Conservation (phyloP, 257 asterid species). For the Salvia rosmarinus region DNA sequence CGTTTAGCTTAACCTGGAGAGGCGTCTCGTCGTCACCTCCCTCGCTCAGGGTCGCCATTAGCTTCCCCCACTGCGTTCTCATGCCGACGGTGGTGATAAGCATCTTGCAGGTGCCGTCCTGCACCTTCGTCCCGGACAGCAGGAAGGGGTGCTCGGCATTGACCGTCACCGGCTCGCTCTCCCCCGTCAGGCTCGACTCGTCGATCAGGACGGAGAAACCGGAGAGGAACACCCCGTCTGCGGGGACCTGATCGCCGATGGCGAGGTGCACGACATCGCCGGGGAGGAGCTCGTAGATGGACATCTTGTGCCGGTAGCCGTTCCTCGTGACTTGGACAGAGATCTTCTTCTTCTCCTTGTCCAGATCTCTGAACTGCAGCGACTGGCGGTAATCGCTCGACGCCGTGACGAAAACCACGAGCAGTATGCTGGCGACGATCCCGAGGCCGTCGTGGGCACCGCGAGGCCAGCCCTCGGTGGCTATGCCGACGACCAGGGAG, state of each 20-base stretch:
- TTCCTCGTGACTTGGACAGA: constrained; percentile 82
- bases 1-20: constrained; percentile 78
- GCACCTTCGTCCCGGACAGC: constrained; percentile 88
- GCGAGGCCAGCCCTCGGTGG: constrained; percentile 90
- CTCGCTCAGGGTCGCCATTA: constrained; percentile 85
- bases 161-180: constrained; percentile 81
- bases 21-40: constrained; percentile 97
- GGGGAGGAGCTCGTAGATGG: constrained; percentile 75
- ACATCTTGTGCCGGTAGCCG: constrained; percentile 73
- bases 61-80: constrained; percentile 94
- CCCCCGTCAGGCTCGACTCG: constrained; percentile 88
- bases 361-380: constrained; percentile 78
- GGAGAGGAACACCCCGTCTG: constrained; percentile 77
- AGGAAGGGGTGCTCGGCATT: constrained; percentile 65
- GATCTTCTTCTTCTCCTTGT: constrained; percentile 84
- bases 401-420: constrained; percentile 88
- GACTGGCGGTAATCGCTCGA: constrained; percentile 87
- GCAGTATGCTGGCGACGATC: constrained; percentile 74
- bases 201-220: constrained; percentile 82
- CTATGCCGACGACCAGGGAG: constrained; percentile 78
- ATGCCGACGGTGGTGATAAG: constrained; percentile 84
- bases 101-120: constrained; percentile 94
- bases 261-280: constrained; percentile 86
- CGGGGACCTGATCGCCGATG: constrained; percentile 92
- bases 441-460: constrained; percentile 97